These are phyloP conservation scores for Zymoseptoria brevis DNA, from an alignment of 2,329 filamentous ascomycete genomes.

Conservation along the genomic window DNA sequence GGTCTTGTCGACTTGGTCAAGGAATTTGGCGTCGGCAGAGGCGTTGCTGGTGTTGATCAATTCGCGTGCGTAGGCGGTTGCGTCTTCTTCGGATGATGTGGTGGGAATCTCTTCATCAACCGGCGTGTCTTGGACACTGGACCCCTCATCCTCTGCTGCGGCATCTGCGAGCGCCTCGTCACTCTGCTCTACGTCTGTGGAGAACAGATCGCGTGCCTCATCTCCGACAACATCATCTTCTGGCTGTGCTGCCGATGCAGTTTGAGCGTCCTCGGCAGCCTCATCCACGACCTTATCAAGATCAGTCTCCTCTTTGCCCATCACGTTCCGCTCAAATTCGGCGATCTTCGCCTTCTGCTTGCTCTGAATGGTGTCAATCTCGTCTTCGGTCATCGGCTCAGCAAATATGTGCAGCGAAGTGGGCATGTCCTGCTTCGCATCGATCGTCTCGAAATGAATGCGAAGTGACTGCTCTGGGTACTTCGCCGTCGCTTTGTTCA, in stretches of 20 bases:
- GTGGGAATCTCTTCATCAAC: neutral
- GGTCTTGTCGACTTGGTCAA: conserved; percentile 5
- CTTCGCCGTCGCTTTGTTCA: conserved; percentile 64
- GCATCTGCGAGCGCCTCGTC: neutral
- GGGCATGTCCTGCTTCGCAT: conserved; percentile 13
- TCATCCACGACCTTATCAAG: conserved; percentile 1
- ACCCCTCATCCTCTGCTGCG: neutral
- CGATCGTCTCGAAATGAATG: conserved; percentile 40
- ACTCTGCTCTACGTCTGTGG: neutral
- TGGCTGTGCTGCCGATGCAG: neutral
- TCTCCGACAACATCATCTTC: neutral
- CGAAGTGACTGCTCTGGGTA: conserved; percentile 56
- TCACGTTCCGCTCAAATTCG: conserved; percentile 53
- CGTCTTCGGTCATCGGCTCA: conserved; percentile 66
- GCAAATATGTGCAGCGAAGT: conserved; percentile 82
- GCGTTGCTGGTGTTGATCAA: conserved; percentile 5
- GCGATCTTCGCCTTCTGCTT: conserved; percentile 57
- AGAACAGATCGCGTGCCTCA: neutral
- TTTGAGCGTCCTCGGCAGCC: conserved; percentile 7
- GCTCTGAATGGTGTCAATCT: conserved; percentile 67
- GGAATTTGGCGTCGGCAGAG: conserved; percentile 5
- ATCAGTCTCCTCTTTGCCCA: conserved; percentile 18
- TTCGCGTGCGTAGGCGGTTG: conserved; percentile 3
- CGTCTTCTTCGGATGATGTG: conserved; percentile 4
- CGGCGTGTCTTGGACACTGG: neutral